Percentiles rank a stretch among this genome's conserved stretches.
These are phyloP conservation scores for Saccharum spontaneum DNA, from an alignment of 176 grass and related monocot genomes.

Conservation along the genomic window DNA sequence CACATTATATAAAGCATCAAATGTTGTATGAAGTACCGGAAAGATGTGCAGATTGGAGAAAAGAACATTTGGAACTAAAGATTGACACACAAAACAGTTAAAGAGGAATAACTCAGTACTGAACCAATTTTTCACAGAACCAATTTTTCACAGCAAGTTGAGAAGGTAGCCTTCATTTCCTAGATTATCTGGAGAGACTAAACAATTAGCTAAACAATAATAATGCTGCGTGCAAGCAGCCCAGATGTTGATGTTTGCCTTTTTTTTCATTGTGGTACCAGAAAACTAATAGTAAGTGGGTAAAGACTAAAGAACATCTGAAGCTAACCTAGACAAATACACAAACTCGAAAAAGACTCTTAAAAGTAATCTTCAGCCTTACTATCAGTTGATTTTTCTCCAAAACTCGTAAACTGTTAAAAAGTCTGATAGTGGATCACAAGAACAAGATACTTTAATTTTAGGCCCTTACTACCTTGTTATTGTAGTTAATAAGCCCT, in stretches of 20 bases:
- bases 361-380: background rate
- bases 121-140: background rate
- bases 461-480: background rate
- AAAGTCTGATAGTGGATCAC: background rate
- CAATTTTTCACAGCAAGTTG: background rate
- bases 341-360: background rate
- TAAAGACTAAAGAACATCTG: background rate
- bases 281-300: constrained; percentile 17
- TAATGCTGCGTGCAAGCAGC: background rate
- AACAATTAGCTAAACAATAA: background rate
- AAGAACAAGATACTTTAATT: constrained; percentile 21
- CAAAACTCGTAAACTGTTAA: background rate
- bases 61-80: constrained; percentile 32
- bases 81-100: constrained; percentile 10
- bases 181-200: background rate
- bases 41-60: constrained; percentile 19
- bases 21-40: background rate
- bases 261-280: background rate
- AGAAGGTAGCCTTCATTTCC: constrained; percentile 4
- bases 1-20: constrained; percentile 31
- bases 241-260: background rate
- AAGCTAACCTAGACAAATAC: background rate
- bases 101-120: constrained; percentile 6
- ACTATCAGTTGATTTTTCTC: constrained; percentile 26
- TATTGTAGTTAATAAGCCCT: too few species aligned